These are phyloP conservation scores for Diaporthe humulicola DNA, from an alignment of 2,329 filamentous ascomycete species.

Conservation along the genomic window DNA sequence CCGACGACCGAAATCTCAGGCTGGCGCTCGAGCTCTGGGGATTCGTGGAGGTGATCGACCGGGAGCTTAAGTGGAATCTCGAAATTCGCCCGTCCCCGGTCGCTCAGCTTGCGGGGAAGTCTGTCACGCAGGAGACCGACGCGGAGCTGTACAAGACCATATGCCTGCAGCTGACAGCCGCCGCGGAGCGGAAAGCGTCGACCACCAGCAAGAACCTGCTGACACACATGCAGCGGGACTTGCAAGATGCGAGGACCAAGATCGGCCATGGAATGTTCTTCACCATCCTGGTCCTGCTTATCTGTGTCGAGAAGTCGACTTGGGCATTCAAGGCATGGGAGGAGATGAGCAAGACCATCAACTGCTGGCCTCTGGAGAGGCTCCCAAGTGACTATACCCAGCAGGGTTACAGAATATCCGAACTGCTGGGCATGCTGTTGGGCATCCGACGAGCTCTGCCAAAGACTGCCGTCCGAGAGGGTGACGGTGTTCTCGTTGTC, in stretches of 20 bases:
- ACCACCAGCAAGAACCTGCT: slow-evolving; percentile 70
- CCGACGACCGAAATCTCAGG: slow-evolving; percentile 66
- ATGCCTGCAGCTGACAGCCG: slow-evolving; percentile 74
- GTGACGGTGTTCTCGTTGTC: slow-evolving; percentile 63
- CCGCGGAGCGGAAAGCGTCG: slow-evolving; percentile 74
- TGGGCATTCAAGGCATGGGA: slow-evolving; percentile 79
- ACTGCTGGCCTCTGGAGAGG: slow-evolving; percentile 73
- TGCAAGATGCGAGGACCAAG: slow-evolving; percentile 72
- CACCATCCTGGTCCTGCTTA: slow-evolving; percentile 72
- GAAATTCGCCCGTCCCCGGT: slow-evolving; percentile 60
- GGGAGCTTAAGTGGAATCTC: slow-evolving; percentile 73
- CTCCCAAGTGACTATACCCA: slow-evolving; percentile 69
- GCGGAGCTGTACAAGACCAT: slow-evolving; percentile 72
- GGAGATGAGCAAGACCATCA: slow-evolving; percentile 59
- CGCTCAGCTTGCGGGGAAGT: slow-evolving; percentile 54
- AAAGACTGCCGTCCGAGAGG: slow-evolving; percentile 58
- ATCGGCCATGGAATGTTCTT: slow-evolving; percentile 73
- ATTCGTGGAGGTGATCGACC: slow-evolving; percentile 74
- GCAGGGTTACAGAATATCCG: slow-evolving; percentile 70
- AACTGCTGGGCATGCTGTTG: slow-evolving; percentile 72
- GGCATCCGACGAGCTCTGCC: slow-evolving; percentile 72
- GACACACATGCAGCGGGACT: slow-evolving; percentile 70
- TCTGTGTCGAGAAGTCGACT: slow-evolving; percentile 76
- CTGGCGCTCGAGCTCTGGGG: slow-evolving; percentile 75
- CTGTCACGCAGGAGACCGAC: slow-evolving; percentile 67